Base-by-base conservation (phyloP, 768 basidiomycete species). In the Kwoniella dejecticola region DNA sequence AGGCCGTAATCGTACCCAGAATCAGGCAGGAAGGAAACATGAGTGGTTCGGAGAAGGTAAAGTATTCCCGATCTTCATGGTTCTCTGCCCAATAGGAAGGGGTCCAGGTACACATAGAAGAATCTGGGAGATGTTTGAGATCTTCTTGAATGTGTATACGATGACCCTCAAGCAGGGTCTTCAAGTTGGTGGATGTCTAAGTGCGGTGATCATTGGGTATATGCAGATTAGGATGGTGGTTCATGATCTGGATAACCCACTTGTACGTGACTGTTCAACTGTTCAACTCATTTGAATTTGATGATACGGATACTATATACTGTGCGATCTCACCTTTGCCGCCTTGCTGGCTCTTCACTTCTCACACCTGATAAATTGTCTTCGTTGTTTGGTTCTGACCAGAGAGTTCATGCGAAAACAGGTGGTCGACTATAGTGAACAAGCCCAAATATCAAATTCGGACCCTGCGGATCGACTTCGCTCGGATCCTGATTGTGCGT, bases 191-290 rank as follows among this genome's bases (percentile, higher is more conserved):
- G 69, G 73, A 4, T 65, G 66, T 4, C 15, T 72, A 1, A 64
- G 55, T 29, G 70, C 60, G 15, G 4, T 56, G 2, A 57, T 67
- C 29, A 55, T 75, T 12, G 29, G 57, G 2, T 36, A 60, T 19
- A 57, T 62, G 55, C 68, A 75, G 38, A 57, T 70, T 26, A 33
- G 48, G 59, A 66, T 69, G 44, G 64, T 71, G 53, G 23, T 48
- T 19, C 44, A 57, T 48, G 67, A 68, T 41, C 49, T 61, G 13
- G 44, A 6, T 21, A 41, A 50, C 31, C 52, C 57, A 15, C 27
- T 27, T n/a, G 69, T 70, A 47, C 41, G 69, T 67, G 11, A 17
- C n/a, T 7, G 4, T 2, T 33, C 26, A 15, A n/a, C n/a, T n/a
- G n/a, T n/a, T n/a, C n/a, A n/a, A n/a, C n/a, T n/a, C n/a, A n/a